These are phyloP conservation scores for Aspergillus cejpii DNA, from an alignment of 2,329 filamentous ascomycete species.

Conservation along the genomic window DNA sequence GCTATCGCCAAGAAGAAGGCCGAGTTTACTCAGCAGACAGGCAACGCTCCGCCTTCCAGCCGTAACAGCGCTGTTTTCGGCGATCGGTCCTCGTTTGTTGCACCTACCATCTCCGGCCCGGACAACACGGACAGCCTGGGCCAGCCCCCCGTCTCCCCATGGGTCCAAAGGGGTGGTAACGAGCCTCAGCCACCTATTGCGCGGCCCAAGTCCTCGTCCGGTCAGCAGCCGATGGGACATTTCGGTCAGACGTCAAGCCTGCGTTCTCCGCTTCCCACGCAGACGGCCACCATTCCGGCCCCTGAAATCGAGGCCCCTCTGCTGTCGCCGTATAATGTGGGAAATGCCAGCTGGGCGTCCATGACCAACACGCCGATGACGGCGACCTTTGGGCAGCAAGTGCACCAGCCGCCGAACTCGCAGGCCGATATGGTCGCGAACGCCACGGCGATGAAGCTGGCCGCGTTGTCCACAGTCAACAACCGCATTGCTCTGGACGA, in stretches of 20 bases:
- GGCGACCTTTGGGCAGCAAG: conserved; percentile 63
- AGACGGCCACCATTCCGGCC: conserved; percentile 73
- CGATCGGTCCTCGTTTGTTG: conserved; percentile 65
- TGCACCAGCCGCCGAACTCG: conserved; percentile 42
- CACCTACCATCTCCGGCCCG: conserved; percentile 66
- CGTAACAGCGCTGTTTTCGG: conserved; percentile 81
- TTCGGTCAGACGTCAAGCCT: conserved; percentile 78
- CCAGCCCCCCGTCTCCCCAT: conserved; percentile 70
- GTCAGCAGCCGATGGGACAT: conserved; percentile 80
- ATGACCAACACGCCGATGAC: conserved; percentile 98
- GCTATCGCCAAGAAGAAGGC: conserved; percentile 98
- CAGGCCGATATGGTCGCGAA: conserved; percentile 98
- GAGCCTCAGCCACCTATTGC: conserved; percentile 50
- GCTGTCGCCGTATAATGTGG: conserved; percentile 69
- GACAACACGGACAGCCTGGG: conserved; percentile 55
- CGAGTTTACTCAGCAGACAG: conserved; percentile 92
- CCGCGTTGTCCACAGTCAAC: conserved; percentile 93
- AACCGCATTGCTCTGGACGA: conserved; percentile 96
- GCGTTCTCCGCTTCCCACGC: conserved; percentile 75
- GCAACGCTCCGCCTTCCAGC: conserved; percentile 81
- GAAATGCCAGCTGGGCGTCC: conserved; percentile 93
- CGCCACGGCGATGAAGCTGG: conserved; percentile 97
- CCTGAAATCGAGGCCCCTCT: conserved; percentile 72
- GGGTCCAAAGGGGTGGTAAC: conserved; percentile 53
- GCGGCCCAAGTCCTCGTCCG: conserved; percentile 70